Conservation (phyloP, 768 basidiomycete genomes). For the Naganishia vaughanmartiniae region DNA sequence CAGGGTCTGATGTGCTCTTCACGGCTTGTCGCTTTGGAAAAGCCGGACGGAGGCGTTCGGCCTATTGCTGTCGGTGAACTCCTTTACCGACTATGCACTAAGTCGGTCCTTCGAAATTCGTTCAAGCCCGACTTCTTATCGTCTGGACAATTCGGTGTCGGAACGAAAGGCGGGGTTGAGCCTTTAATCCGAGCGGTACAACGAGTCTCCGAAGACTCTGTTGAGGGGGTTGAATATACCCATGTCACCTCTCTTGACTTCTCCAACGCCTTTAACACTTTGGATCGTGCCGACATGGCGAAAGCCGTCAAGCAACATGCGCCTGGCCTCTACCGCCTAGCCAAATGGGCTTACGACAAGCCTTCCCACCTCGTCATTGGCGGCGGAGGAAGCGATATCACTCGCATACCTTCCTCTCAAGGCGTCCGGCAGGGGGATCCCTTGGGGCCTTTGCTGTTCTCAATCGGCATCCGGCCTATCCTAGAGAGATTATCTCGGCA, state of each 20-base stretch:
- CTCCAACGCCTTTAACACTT: no score
- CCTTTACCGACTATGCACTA: slow-evolving; percentile 34
- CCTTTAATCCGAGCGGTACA: no score
- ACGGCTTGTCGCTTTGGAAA: slow-evolving; percentile 33
- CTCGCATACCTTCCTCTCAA: no score
- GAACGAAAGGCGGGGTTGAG: slow-evolving; percentile 34
- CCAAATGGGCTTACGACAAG: slow-evolving; percentile 26
- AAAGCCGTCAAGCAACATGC: slow-evolving; percentile 31
- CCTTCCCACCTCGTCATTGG: neutral
- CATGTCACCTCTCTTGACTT: slow-evolving; percentile 35
- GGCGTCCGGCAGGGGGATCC: no score
- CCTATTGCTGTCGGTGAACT: slow-evolving; percentile 41
- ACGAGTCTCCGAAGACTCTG: slow-evolving; percentile 26
- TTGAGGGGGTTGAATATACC: slow-evolving; percentile 13
- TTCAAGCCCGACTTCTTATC: slow-evolving; percentile 22
- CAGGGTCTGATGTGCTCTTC: slow-evolving; percentile 27
- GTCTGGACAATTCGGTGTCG: slow-evolving; percentile 34
- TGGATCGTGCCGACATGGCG: no score
- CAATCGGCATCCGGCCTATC: slow-evolving; percentile 27
- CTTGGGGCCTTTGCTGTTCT: no score
- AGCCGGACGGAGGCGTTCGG: no score
- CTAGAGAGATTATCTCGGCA: slow-evolving; percentile 19
- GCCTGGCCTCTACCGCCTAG: slow-evolving; percentile 27
- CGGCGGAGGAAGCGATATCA: neutral
- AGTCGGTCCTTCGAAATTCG: slow-evolving; percentile 29